A percentile compares a stretch with the other conserved stretches of the same genome.
Conservation (phyloP, 1,284 basidiomycete species). For the Neotropicomus parvogracilis region DNA sequence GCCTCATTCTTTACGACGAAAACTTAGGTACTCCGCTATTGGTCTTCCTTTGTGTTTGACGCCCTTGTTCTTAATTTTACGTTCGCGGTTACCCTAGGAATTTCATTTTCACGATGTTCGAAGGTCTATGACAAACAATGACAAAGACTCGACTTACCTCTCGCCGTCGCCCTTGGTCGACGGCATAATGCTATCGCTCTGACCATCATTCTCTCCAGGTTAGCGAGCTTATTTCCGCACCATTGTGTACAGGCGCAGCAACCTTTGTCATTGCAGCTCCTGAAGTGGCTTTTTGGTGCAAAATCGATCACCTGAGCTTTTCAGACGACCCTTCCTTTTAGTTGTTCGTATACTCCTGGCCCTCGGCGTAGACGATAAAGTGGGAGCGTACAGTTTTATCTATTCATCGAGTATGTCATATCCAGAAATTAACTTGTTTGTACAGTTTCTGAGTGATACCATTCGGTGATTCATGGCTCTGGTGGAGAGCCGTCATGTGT, state of each 20-base stretch:
- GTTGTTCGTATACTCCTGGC: constrained; percentile 1
- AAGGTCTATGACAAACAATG: no score
- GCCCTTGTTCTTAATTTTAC: constrained; percentile 32
- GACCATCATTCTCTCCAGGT: no score
- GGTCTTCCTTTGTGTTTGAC: constrained; percentile 32
- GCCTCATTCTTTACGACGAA: constrained; percentile 30
- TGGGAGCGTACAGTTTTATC: constrained; percentile 15
- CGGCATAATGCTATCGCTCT: no score
- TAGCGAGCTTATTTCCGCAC: constrained; percentile 12
- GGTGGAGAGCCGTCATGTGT: no score
- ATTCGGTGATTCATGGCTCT: no score
- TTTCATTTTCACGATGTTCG: constrained; percentile 5
- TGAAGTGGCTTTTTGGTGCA: constrained; percentile 36
- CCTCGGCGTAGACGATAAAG: constrained; percentile 9
- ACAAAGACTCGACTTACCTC: no score
- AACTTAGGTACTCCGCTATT: constrained; percentile 36
- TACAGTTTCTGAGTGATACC: no score
- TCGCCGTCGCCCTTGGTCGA: neutral
- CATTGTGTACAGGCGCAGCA: constrained; percentile 35
- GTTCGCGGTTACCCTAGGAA: constrained; percentile 27
- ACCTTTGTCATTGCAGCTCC: constrained; percentile 29
- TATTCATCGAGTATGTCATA: neutral
- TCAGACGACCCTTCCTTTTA: constrained; percentile 5
- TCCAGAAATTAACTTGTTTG: no score
- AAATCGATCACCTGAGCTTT: constrained; percentile 16